Conservation (phyloP, 768 basidiomycete genomes). For the Mycena leptocephala region DNA sequence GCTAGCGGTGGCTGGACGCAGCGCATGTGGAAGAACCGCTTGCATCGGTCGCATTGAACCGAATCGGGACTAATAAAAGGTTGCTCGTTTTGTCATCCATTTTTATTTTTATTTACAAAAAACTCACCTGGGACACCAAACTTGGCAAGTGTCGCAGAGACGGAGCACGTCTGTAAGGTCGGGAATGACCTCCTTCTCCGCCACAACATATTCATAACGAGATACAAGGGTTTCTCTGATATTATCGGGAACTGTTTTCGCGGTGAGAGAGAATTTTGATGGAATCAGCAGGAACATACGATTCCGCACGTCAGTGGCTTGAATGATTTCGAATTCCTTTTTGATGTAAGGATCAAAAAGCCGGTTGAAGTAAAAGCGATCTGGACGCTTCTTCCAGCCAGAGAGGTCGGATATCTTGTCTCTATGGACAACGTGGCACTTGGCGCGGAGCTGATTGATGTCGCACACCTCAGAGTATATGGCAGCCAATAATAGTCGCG, state of each 20-base stretch:
- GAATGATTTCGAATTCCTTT: constrained; percentile 97
- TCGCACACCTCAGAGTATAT: constrained; percentile 98
- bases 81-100: constrained; percentile 30
- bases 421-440: constrained; percentile 94
- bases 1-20: constrained; percentile 94
- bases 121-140: constrained; percentile 92
- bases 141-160: constrained; percentile 87
- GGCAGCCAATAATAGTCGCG: constrained; percentile 92
- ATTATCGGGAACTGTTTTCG: constrained; percentile 81
- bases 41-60: constrained; percentile 93
- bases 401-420: constrained; percentile 96
- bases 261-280: constrained; percentile 39
- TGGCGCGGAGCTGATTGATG: constrained; percentile 92
- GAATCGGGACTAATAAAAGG: constrained; percentile 76
- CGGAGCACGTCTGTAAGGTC: constrained; percentile 92
- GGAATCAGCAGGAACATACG: constrained; percentile 66
- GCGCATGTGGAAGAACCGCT: constrained; percentile 94
- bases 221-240: constrained; percentile 83
- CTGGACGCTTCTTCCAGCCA: constrained; percentile 94
- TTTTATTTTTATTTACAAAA: background rate
- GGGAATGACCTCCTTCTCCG: constrained; percentile 93
- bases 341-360: constrained; percentile 98
- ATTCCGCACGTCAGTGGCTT: constrained; percentile 89
- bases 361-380: constrained; percentile 96
- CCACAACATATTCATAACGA: constrained; percentile 95